These are phyloP conservation scores for Flaveria floridana DNA, from an alignment of 140 eudicot genomes.

Conservation along the genomic window DNA sequence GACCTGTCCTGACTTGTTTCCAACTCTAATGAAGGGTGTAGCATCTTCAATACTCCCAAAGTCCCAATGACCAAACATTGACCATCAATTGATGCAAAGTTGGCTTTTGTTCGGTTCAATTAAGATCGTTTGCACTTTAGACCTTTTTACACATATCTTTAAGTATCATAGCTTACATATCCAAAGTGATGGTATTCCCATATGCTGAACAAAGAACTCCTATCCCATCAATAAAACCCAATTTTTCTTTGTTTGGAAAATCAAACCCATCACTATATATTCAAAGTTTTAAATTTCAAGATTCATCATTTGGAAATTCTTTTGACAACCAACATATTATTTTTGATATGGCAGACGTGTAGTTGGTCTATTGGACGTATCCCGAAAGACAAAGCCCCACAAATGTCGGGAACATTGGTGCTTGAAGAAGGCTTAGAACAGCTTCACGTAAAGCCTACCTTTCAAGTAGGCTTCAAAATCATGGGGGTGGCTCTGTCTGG, in stretches of 20 bases:
- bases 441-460: slow-evolving; percentile 72
- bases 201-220: too few species aligned
- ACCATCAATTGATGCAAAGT: background rate
- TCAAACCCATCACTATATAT: too few species aligned
- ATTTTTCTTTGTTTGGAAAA: too few species aligned
- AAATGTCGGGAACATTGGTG: slow-evolving; percentile 70
- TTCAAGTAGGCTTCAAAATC: slow-evolving; percentile 59
- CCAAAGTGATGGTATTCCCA: background rate
- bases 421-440: slow-evolving; percentile 74
- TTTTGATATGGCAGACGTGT: slow-evolving; percentile 58
- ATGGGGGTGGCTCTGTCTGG: slow-evolving; percentile 96
- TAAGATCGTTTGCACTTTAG: background rate
- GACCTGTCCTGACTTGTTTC: background rate
- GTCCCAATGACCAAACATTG: background rate
- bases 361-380: slow-evolving; percentile 81
- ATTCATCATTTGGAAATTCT: background rate
- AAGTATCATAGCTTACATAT: background rate
- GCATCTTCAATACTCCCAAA: background rate
- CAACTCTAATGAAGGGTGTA: background rate
- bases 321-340: background rate
- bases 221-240: too few species aligned
- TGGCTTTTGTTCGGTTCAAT: background rate
- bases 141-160: background rate
- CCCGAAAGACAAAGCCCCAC: slow-evolving; percentile 86
- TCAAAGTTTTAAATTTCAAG: background rate